phyloP scores from a whole-genome alignment of 169 alveolate species.

The Eimeria necatrix region DNA sequence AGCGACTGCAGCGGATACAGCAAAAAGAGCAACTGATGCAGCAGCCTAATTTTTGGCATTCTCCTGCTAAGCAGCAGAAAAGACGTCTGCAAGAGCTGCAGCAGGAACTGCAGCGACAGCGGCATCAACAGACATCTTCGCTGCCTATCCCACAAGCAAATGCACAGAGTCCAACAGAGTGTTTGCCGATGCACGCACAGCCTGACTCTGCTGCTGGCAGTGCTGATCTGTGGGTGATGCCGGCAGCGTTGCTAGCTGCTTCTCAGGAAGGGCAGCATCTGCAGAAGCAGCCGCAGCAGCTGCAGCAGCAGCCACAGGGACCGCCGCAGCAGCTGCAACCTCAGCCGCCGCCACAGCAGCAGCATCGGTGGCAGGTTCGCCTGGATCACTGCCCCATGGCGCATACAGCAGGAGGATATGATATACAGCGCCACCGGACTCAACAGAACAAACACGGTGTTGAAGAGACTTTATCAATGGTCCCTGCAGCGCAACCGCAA shows the following conservation, averaged over 20 bases:
- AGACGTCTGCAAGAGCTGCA: background rate
- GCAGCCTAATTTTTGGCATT: background rate
- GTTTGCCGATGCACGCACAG: background rate
- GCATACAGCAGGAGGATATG: too few species aligned
- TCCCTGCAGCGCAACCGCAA: background rate
- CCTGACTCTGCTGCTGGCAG: background rate
- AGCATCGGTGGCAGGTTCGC: background rate
- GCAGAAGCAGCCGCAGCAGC: background rate
- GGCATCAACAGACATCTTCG: background rate
- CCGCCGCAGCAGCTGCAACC: conserved; percentile 5
- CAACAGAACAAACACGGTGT: background rate
- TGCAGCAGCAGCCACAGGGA: conserved; percentile 15
- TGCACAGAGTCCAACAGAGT: background rate
- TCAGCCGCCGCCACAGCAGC: conserved; percentile 9
- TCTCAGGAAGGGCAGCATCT: background rate
- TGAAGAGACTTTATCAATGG: background rate
- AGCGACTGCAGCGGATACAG: background rate
- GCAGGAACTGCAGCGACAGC: background rate
- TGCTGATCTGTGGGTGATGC: background rate
- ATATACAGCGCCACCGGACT: background rate
- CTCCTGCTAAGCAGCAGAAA: background rate
- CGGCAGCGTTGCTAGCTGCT: background rate
- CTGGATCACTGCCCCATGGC: background rate
- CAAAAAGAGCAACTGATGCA: background rate
- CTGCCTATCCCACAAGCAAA: background rate